Evolutionary conservation across 1,139 yeast genomes (phyloP).

Genomic region (Taphrina wiesneri): DNA sequence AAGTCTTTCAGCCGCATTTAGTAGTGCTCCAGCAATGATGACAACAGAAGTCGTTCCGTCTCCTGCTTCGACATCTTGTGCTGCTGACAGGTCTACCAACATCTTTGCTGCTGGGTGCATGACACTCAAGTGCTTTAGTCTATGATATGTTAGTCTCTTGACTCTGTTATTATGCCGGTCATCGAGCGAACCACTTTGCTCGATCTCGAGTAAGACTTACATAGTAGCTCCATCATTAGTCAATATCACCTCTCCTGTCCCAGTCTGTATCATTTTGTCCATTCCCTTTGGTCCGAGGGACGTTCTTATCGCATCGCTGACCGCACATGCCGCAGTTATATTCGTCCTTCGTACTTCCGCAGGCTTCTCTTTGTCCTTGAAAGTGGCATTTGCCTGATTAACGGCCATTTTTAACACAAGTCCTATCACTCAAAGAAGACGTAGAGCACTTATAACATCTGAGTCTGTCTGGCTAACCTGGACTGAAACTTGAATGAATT

Average conservation of each 20-base stretch:
- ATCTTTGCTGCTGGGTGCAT: conserved; percentile 97
- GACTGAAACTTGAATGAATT: neutral
- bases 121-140: conserved; percentile 89
- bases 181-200: too few species aligned
- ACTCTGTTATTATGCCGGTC: neutral
- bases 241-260: conserved; percentile 86
- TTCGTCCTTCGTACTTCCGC: conserved; percentile 93
- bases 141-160: neutral
- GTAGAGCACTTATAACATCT: too few species aligned
- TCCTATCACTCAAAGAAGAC: neutral
- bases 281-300: conserved; percentile 98
- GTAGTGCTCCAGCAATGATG: conserved; percentile 85
- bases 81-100: conserved; percentile 96
- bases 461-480: neutral
- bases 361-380: conserved; percentile 84
- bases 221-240: conserved; percentile 98
- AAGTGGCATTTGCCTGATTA: conserved; percentile 30
- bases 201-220: conserved; percentile 38
- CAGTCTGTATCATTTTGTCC: conserved; percentile 98
- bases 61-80: conserved; percentile 98
- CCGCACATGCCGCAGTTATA: conserved; percentile 83
- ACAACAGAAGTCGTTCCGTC: conserved; percentile 99
- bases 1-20: conserved; percentile 91
- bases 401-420: neutral
- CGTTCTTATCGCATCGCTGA: conserved; percentile 96